A percentile compares a stretch with the other conserved stretches of the same genome.
phyloP scores from a whole-genome alignment of 169 alveolate genomes.

The Eimeria acervulina region DNA sequence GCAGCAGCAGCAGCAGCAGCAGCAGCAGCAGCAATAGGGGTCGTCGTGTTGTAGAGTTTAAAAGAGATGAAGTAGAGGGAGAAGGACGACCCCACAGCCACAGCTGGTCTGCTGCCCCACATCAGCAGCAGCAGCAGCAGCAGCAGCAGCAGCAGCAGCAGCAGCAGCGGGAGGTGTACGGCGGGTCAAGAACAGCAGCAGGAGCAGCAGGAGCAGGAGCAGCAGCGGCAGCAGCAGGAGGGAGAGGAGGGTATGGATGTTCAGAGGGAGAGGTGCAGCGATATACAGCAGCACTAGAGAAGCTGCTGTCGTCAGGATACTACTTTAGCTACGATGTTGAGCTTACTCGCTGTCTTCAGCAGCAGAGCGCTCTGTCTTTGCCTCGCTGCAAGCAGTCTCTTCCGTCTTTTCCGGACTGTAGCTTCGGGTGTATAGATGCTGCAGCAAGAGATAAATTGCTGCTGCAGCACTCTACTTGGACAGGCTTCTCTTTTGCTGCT shows the following conservation, averaged over 20 bases:
- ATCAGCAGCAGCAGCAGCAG: conserved; percentile 41
- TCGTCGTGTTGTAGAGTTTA: background rate
- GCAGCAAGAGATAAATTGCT: conserved; percentile 1
- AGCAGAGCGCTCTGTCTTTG: conserved; percentile 26
- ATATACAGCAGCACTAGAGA: conserved; percentile 41
- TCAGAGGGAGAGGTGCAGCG: conserved; percentile 13
- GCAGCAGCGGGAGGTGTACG: conserved; percentile 25
- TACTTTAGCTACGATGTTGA: conserved; percentile 77
- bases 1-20: background rate
- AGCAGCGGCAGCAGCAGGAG: conserved; percentile 16
- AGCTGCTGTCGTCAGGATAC: conserved; percentile 68
- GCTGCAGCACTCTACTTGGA: conserved; percentile 14
- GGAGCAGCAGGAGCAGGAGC: conserved; percentile 17
- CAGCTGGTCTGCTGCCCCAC: background rate
- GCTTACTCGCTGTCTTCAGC: conserved; percentile 79
- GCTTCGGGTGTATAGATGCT: background rate
- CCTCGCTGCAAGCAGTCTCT: conserved; percentile 55
- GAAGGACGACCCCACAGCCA: too few relatives aligned
- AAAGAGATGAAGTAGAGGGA: too few relatives aligned
- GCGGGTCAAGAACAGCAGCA: background rate
- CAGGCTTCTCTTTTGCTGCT: conserved; percentile 2
- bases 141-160: conserved; percentile 35
- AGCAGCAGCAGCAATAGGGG: conserved; percentile 30
- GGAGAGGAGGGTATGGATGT: background rate
- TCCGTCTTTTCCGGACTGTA: conserved; percentile 34